Base-by-base conservation (phyloP, 139 green algal species). In the Dunaliella primolecta region DNA sequence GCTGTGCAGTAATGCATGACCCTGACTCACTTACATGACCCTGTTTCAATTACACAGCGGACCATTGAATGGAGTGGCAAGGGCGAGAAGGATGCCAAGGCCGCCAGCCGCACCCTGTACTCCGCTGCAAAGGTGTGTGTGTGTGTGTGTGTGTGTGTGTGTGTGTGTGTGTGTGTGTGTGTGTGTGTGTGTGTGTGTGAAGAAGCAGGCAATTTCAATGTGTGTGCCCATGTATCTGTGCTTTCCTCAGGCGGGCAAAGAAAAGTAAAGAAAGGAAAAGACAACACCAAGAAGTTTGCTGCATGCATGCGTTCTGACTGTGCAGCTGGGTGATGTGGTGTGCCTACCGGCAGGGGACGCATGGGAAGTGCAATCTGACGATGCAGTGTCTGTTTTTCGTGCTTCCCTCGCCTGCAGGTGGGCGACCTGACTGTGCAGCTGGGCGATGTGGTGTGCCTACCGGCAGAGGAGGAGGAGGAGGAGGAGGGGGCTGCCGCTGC, bases 321-420 rank as follows among this genome's bases (percentile, higher is more conserved):
- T 95, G 23, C 32, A 71, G 0, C 80, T 91, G n/a, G 92, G 93
- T 29, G 85, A 90, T 56, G 86, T 89, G 30, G 86, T 96, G 74
- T 55, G 70, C 71, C 81, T 95, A 64, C 46, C 76, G 3, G 75
- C 84, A 0, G 71, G 64, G 32, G 87, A 55, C 77, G 46, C 77
- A 82, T n/a, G 33, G 3, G 20, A 38, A 55, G 15, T 64, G 46
- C 46, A 7, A 25, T 64, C 7, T 64, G 15, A 64, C 15, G 7
- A 25, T 25, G 7, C 7, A 64, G 46, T 64, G 7, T 64, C 7
- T 64, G 46, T 64, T 15, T 15, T 15, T 64, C 15, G 46, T 64
- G 15, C 7, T 34, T 20, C 77, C 20, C 27, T 30, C 32, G 25
- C 21, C 21, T 30, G 34, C 57, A 80, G 34, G 36, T 86, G 2